Percentiles rank a stretch among this genome's conserved stretches.
Conservation (phyloP, 257 asterid species). For the Haberlea rhodopensis region DNA sequence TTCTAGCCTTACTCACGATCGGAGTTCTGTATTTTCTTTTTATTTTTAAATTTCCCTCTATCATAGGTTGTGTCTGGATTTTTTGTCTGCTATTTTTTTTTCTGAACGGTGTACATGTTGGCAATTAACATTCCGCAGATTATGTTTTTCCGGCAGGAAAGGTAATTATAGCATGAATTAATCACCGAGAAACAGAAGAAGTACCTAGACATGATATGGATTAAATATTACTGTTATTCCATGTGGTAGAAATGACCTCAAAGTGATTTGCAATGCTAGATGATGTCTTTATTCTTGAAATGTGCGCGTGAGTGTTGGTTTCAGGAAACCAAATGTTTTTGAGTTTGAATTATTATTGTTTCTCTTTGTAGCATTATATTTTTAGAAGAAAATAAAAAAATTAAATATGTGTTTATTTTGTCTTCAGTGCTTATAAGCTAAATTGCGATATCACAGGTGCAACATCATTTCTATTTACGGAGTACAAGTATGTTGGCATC, state of each 20-base stretch:
- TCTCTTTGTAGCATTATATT: background rate
- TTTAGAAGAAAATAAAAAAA: background rate
- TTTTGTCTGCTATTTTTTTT: too few species aligned
- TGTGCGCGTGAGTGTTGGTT: background rate
- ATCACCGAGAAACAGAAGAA: background rate
- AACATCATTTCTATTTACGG: slow-evolving; percentile 72
- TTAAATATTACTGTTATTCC: background rate
- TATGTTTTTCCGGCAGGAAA: background rate
- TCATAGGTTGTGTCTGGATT: too few species aligned
- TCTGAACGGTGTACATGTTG: slow-evolving; percentile 3
- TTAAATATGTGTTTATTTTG: background rate
- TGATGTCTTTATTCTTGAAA: background rate
- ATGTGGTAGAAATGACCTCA: background rate
- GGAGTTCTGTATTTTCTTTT: too few species aligned
- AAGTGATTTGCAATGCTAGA: too few species aligned
- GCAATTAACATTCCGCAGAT: background rate
- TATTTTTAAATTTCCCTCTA: too few species aligned
- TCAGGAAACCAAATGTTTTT: background rate
- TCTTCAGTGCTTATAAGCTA: slow-evolving; percentile 1
- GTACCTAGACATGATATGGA: background rate
- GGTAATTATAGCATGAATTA: too few species aligned
- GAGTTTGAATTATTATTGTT: background rate
- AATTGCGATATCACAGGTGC: slow-evolving; percentile 51
- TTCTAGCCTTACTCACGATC: too few species aligned
- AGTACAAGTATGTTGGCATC: slow-evolving; percentile 72